Evolutionary conservation across 495 filamentous ascomycete species (phyloP).

Genomic region (Tirmania nivea): DNA sequence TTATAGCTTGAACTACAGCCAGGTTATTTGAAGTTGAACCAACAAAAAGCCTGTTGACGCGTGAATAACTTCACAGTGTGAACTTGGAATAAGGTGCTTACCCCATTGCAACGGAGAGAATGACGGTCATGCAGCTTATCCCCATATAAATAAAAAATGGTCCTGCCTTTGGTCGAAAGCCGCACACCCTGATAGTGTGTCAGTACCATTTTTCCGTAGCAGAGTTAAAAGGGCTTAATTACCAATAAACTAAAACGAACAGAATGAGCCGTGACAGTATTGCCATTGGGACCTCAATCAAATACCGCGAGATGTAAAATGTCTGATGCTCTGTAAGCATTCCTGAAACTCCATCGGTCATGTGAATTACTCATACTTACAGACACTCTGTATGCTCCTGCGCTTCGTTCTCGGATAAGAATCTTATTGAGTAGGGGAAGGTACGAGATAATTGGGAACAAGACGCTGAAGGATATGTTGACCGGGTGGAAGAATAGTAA

Average conservation of each 20-base stretch:
- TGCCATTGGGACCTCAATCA: neutral
- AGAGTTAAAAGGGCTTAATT: neutral
- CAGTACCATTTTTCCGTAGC: no score
- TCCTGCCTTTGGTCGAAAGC: neutral
- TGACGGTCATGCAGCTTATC: neutral
- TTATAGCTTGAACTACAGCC: neutral
- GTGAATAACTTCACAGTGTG: no score
- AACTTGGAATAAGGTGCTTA: neutral
- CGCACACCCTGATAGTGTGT: neutral
- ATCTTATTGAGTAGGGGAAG: neutral
- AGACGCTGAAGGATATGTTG: neutral
- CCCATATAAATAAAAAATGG: neutral
- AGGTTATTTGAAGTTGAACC: neutral
- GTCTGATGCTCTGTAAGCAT: neutral
- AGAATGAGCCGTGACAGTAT: neutral
- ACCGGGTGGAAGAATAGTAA: neutral
- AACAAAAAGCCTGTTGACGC: neutral
- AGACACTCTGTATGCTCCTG: neutral
- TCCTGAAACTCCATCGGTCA: no score
- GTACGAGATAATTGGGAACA: neutral
- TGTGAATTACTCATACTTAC: neutral
- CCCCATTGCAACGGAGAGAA: neutral
- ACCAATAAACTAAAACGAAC: neutral
- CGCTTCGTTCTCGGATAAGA: neutral
- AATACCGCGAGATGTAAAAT: neutral